Evolutionary conservation across 345 rosid species (phyloP), one percentile per base, ranked within the genome.

Genomic region (Turnera subulata): DNA sequence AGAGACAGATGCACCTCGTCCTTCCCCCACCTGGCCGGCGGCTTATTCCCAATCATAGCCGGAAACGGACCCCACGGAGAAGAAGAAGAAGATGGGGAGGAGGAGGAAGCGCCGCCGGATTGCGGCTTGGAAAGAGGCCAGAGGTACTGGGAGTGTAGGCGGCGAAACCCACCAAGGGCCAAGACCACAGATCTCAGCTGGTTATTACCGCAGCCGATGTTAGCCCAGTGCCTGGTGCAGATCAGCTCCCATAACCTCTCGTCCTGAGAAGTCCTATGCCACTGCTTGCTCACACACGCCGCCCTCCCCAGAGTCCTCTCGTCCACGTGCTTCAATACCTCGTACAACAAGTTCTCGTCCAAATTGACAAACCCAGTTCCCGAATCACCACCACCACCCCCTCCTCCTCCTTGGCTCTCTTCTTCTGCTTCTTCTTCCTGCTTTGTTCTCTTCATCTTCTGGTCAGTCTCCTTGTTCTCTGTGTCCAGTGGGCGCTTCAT

Each of bases 211-310:
- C 87, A 90, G 7, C 97, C 96, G 39, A 85, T 72, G 70, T 85
- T 82, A 19, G 82, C 82, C 83, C 82, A 82, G 92, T 90, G 99
- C 42, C 78, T 76, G 18, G 95, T 90, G 69, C 99, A 93, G 82
- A 93, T 87, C 81, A 87, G 81, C 84, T 93, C 97, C 99, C 96
- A 93, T 1, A 93, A 85, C 54, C 97, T 85, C 80, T 93, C 99
- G 65, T 93, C 97, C 64, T 78, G 80, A 10, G 78, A 74, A 2
- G 99, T 93, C 61, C 66, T 60, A 61, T 80, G 75, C 97, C 97
- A 90, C 59, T 78, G 82, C 82, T 66, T 87, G 82, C 76, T 84
- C n/a, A 93, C 97, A 59, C 97, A 90, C 1, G 95, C 74, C 7
- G 96, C 82, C 62, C 62, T 63, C 0, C 89, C 97, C 11, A 93